Conservation (phyloP, 2,329 filamentous ascomycete species). For the Colletotrichum gigasporum region DNA sequence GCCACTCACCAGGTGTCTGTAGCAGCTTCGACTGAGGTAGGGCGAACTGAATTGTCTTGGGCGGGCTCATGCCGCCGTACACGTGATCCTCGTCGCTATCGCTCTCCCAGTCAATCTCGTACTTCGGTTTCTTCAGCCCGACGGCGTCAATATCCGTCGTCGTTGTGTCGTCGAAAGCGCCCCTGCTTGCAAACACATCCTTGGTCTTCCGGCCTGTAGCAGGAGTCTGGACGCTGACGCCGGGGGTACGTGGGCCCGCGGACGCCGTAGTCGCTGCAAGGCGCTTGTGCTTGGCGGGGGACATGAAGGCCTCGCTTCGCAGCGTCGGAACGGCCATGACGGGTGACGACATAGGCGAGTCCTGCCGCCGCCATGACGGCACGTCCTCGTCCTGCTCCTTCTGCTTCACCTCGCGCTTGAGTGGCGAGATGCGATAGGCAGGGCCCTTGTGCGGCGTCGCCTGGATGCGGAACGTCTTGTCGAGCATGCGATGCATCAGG, state of each 20-base stretch:
- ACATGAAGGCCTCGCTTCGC: conserved; percentile 86
- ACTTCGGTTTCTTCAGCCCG: conserved; percentile 44
- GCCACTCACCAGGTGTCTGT: conserved; percentile 77
- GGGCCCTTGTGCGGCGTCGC: conserved; percentile 80
- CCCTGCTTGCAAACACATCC: conserved; percentile 54
- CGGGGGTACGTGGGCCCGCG: conserved; percentile 73
- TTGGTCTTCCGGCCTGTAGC: conserved; percentile 58
- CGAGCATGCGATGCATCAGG: conserved; percentile 88
- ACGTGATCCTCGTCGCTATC: conserved; percentile 73
- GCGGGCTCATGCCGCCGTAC: conserved; percentile 83
- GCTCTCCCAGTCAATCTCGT: conserved; percentile 78
- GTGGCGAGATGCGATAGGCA: conserved; percentile 53
- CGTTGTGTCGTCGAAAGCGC: conserved; percentile 35
- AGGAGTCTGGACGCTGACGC: conserved; percentile 87
- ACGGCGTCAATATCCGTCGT: conserved; percentile 30
- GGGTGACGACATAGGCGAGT: conserved; percentile 76
- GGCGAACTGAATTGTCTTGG: conserved; percentile 91
- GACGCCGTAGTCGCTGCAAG: conserved; percentile 49
- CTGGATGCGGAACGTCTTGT: conserved; percentile 94
- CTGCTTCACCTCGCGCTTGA: conserved; percentile 46
- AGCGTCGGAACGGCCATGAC: conserved; percentile 84
- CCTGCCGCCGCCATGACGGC: conserved; percentile 55
- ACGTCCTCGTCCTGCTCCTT: conserved; percentile 42
- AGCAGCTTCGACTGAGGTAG: conserved; percentile 79
- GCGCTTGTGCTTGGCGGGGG: conserved; percentile 66